phyloP scores from a whole-genome alignment of 345 rosid genomes.

The Citropsis articulata region DNA sequence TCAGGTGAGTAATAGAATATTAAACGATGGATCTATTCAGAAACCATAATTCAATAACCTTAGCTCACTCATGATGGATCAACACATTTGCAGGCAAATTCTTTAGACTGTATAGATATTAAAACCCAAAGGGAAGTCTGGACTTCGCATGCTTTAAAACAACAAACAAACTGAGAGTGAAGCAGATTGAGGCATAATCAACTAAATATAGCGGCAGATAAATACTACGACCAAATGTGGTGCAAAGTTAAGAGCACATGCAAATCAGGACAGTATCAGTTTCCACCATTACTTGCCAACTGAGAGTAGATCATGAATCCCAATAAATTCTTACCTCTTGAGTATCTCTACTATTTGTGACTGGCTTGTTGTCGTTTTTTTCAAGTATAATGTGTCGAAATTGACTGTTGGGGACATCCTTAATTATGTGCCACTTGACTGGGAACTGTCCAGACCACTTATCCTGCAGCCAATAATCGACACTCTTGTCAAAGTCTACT shows the following conservation, averaged over 20 bases:
- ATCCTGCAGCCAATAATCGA: constrained; percentile 88
- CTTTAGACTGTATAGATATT: background rate
- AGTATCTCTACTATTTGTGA: constrained; percentile 89
- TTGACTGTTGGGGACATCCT: constrained; percentile 81
- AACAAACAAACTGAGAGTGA: background rate
- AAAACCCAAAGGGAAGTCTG: background rate
- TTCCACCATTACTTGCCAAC: background rate
- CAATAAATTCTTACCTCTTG: constrained; percentile 61
- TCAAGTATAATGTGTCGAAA: constrained; percentile 75
- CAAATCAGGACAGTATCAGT: constrained; percentile 3
- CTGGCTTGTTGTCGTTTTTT: constrained; percentile 84
- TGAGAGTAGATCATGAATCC: background rate
- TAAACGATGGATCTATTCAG: background rate
- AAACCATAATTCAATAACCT: background rate
- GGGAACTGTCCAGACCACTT: constrained; percentile 91
- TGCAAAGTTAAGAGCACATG: background rate
- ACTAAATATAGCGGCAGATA: background rate
- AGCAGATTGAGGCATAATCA: background rate
- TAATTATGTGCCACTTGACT: constrained; percentile 77
- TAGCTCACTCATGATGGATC: background rate
- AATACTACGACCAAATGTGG: background rate
- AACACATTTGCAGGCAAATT: background rate
- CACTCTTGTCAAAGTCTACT: constrained; percentile 74
- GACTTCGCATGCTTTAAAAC: background rate
- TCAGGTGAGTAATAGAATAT: background rate